phyloP scores from a whole-genome alignment of 306 rosid species.

The Mimosa bimucronata region DNA sequence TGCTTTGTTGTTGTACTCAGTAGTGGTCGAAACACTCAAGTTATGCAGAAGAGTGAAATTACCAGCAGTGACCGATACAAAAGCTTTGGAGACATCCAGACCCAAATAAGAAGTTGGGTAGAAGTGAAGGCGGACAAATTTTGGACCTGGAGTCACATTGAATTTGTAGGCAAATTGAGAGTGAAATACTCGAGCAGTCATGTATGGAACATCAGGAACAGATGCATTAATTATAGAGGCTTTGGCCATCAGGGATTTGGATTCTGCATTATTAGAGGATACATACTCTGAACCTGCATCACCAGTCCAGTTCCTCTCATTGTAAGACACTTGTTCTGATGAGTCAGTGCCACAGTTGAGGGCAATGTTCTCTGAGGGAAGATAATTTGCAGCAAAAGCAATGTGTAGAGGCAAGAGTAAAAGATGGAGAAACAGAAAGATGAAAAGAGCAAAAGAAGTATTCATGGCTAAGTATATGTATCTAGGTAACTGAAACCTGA shows the following conservation, averaged over 20 bases:
- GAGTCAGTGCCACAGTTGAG: constrained; percentile 43
- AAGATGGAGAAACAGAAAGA: background rate
- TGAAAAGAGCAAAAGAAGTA: background rate
- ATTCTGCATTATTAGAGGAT: constrained; percentile 22
- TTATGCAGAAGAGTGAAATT: constrained; percentile 46
- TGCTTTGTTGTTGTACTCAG: constrained; percentile 36
- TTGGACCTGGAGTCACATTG: constrained; percentile 45
- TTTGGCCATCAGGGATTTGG: constrained; percentile 20
- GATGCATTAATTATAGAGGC: constrained; percentile 17
- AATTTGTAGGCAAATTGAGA: constrained; percentile 48
- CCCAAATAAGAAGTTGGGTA: constrained; percentile 39
- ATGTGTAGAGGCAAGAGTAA: constrained; percentile 6
- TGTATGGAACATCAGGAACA: constrained; percentile 41
- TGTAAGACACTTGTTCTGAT: constrained; percentile 21
- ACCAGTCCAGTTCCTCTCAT: constrained; percentile 44
- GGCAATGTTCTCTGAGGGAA: constrained; percentile 40
- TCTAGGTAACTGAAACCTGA: background rate
- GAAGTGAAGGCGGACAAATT: constrained; percentile 53
- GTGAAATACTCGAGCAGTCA: constrained; percentile 43
- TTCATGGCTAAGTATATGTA: constrained; percentile 2
- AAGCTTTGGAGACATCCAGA: constrained; percentile 32
- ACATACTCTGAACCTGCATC: constrained; percentile 39
- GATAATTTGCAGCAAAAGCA: constrained; percentile 27
- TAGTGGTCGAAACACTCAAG: constrained; percentile 48
- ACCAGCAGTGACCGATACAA: constrained; percentile 42